phyloP scores from a whole-genome alignment of 768 basidiomycete species.

The Xerocomellus dryophilus region DNA sequence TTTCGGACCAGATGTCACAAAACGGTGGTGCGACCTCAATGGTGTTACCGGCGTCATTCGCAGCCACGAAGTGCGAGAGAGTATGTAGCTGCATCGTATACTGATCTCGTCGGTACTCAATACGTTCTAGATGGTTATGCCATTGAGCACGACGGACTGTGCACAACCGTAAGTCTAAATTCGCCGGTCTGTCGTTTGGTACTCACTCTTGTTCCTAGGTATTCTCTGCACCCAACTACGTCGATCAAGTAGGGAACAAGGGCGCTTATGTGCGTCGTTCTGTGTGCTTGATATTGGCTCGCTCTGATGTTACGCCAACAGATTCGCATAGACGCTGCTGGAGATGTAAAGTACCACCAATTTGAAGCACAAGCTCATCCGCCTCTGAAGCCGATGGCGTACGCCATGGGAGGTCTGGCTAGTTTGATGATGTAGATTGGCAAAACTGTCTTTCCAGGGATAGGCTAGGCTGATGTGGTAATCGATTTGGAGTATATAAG shows the following conservation, averaged over 20 bases:
- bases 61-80: slow-evolving; percentile 95
- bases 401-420: slow-evolving; percentile 63
- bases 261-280: slow-evolving; percentile 74
- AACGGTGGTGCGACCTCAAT: slow-evolving; percentile 84
- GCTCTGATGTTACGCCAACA: slow-evolving; percentile 28
- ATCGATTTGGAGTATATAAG: background rate
- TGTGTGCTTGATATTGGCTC: background rate
- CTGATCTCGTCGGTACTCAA: slow-evolving; percentile 3
- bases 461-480: background rate
- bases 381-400: slow-evolving; percentile 91
- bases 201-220: slow-evolving; percentile 46
- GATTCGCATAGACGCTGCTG: slow-evolving; percentile 81
- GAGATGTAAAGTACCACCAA: slow-evolving; percentile 69
- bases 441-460: background rate
- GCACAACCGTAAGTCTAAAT: slow-evolving; percentile 71
- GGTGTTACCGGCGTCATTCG: slow-evolving; percentile 86
- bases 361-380: slow-evolving; percentile 89
- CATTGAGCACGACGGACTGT: slow-evolving; percentile 90
- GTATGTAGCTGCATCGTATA: slow-evolving; percentile 36
- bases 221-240: slow-evolving; percentile 94
- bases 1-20: slow-evolving; percentile 94
- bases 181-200: background rate
- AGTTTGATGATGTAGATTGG: slow-evolving; percentile 66
- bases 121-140: slow-evolving; percentile 75
- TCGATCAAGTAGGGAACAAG: slow-evolving; percentile 88